A percentile compares a stretch with the other conserved stretches of the same genome.
phyloP scores from a whole-genome alignment of 2,329 filamentous ascomycete genomes.

The Plenodomus lindquistii region DNA sequence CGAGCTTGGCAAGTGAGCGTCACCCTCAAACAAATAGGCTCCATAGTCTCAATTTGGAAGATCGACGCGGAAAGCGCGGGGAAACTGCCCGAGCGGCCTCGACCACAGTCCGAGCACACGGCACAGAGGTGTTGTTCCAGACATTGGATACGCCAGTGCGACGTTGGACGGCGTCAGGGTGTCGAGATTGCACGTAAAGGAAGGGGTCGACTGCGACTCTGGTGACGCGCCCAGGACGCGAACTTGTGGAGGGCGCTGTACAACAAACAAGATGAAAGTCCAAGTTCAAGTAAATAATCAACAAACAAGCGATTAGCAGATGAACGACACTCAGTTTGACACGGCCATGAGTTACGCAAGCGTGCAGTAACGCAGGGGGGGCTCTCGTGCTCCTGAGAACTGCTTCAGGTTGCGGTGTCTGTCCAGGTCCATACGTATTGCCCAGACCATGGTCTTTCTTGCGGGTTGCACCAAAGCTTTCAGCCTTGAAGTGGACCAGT shows the following conservation, averaged over 20 bases:
- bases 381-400: conserved; percentile 26
- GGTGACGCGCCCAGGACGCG: conserved; percentile 25
- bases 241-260: conserved; percentile 18
- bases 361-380: conserved; percentile 1
- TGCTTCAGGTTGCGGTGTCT: background rate
- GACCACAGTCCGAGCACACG: conserved; percentile 19
- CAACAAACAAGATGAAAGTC: conserved; percentile 15
- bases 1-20: conserved; percentile 69
- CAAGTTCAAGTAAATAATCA: conserved; percentile 13
- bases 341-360: background rate
- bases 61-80: conserved; percentile 28
- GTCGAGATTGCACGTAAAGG: conserved; percentile 11
- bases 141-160: conserved; percentile 40
- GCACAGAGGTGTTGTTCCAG: conserved; percentile 27
- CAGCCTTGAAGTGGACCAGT: background rate
- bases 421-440: conserved; percentile 5
- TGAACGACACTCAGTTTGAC: background rate
- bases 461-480: conserved; percentile 3
- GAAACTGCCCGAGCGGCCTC: conserved; percentile 23
- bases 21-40: conserved; percentile 23
- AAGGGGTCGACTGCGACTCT: conserved; percentile 7
- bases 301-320: conserved; percentile 15
- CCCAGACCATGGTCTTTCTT: too few species aligned
- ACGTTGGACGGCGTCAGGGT: conserved; percentile 26
- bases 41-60: conserved; percentile 22